Evolutionary conservation across 2,329 filamentous ascomycete species (phyloP).

Genomic region (Neonectria sp.): DNA sequence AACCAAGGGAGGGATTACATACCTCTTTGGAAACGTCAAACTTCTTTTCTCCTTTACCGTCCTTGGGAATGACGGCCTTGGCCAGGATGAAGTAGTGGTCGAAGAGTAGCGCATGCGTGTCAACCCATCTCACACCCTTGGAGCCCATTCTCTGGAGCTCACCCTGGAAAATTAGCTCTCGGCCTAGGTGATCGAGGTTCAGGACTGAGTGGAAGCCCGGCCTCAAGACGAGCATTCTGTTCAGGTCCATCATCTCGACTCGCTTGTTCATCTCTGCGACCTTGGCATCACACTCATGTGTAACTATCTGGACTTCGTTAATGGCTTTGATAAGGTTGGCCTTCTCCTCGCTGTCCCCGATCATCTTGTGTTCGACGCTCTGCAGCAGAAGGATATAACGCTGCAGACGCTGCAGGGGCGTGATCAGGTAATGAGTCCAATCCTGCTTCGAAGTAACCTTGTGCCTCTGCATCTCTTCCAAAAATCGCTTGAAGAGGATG

Average conservation of each 20-base stretch:
- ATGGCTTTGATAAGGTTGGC: slow-evolving; percentile 86
- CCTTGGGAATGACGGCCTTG: slow-evolving; percentile 81
- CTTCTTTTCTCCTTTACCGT: slow-evolving; percentile 80
- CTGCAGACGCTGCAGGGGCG: slow-evolving; percentile 92
- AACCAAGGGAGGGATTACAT: slow-evolving; percentile 48
- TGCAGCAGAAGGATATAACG: slow-evolving; percentile 88
- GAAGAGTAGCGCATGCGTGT: slow-evolving; percentile 93
- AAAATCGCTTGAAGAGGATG: slow-evolving; percentile 86
- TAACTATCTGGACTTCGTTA: slow-evolving; percentile 91
- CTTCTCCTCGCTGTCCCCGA: slow-evolving; percentile 90
- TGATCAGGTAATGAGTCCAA: slow-evolving; percentile 96
- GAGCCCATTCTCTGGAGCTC: slow-evolving; percentile 91
- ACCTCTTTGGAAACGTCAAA: slow-evolving; percentile 96
- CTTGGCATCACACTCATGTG: slow-evolving; percentile 90
- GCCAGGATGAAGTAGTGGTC: slow-evolving; percentile 97
- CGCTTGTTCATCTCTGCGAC: slow-evolving; percentile 95
- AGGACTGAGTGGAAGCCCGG: slow-evolving; percentile 91
- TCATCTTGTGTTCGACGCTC: slow-evolving; percentile 88
- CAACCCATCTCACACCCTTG: slow-evolving; percentile 92
- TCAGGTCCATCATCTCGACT: slow-evolving; percentile 88
- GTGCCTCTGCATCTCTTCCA: slow-evolving; percentile 85
- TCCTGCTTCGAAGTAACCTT: slow-evolving; percentile 86
- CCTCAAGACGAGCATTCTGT: slow-evolving; percentile 85
- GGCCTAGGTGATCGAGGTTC: slow-evolving; percentile 93
- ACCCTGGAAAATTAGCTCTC: slow-evolving; percentile 89